Percentiles rank a stretch among this genome's conserved stretches.
Evolutionary conservation across 148 eudicot species (phyloP).

Genomic region (Rhododendron williamsianum): DNA sequence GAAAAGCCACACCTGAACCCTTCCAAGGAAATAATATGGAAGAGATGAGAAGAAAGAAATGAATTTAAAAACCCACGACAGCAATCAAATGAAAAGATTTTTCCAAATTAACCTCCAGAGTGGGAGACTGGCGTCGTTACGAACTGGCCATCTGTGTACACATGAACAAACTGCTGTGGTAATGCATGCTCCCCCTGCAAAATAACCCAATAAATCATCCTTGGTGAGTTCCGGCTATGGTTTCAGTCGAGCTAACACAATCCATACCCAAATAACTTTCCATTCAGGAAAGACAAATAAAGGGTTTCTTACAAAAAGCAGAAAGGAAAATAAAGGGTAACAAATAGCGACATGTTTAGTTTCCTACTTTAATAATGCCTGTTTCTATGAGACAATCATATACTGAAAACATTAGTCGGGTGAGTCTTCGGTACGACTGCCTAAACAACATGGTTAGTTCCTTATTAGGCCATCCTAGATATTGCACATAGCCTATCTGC

Average conservation of each 20-base stretch:
- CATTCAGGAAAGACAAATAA: not conserved
- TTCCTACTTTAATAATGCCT: not conserved
- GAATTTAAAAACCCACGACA: not conserved
- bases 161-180: constrained; percentile 86
- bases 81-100: not conserved
- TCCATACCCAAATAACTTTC: not conserved
- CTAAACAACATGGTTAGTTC: not conserved
- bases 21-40: constrained; percentile 3
- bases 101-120: constrained; percentile 64
- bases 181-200: constrained; percentile 83
- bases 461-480: not conserved
- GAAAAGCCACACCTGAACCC: not conserved
- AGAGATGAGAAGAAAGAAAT: not conserved
- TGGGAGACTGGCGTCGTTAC: constrained; percentile 84
- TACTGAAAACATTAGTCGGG: not conserved
- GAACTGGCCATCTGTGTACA: constrained; percentile 72
- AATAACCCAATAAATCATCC: not conserved
- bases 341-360: not conserved
- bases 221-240: not conserved
- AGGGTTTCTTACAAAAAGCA: not conserved
- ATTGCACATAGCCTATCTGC: not conserved
- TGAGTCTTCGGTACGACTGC: not conserved
- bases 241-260: not conserved
- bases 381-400: not conserved
- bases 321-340: not conserved